These are phyloP conservation scores for Rhizoclosmatium globosum DNA, from an alignment of 192 early-diverging fungal species.

Conservation along the genomic window DNA sequence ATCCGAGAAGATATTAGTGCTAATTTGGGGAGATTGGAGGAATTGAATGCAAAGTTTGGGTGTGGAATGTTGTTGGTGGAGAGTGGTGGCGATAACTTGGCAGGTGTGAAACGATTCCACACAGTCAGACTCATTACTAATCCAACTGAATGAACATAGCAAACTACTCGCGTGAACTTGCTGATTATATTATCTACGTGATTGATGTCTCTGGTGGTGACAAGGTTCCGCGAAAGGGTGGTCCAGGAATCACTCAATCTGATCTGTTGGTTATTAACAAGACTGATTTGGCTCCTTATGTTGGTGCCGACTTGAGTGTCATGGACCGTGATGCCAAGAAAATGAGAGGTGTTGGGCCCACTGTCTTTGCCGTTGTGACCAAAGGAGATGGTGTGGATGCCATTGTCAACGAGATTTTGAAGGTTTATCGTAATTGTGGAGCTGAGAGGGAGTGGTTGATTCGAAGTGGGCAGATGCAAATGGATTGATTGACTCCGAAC, in stretches of 20 bases:
- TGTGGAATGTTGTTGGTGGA: constrained; percentile 89
- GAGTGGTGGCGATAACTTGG: constrained; percentile 93
- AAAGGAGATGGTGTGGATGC: constrained; percentile 85
- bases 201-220: constrained; percentile 98
- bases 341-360: constrained; percentile 88
- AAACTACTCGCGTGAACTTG: constrained; percentile 66
- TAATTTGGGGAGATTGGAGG: constrained; percentile 89
- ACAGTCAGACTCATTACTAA: neutral
- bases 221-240: constrained; percentile 97
- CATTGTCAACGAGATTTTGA: constrained; percentile 80
- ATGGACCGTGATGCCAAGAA: constrained; percentile 90
- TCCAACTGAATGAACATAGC: constrained; percentile 34
- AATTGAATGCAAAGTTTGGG: constrained; percentile 85
- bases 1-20: constrained; percentile 96
- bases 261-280: constrained; percentile 97
- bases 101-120: constrained; percentile 50
- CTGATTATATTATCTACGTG: constrained; percentile 97
- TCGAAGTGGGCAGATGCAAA: too few species aligned
- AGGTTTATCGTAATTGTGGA: constrained; percentile 50
- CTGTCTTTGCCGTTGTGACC: constrained; percentile 92
- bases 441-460: constrained; percentile 21
- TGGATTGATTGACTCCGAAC: too few species aligned
- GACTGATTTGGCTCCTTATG: constrained; percentile 88
- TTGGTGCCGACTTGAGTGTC: constrained; percentile 91
- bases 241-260: constrained; percentile 96